phyloP scores from a whole-genome alignment of 805 yeast genomes.

The Candida tallmaniae region DNA sequence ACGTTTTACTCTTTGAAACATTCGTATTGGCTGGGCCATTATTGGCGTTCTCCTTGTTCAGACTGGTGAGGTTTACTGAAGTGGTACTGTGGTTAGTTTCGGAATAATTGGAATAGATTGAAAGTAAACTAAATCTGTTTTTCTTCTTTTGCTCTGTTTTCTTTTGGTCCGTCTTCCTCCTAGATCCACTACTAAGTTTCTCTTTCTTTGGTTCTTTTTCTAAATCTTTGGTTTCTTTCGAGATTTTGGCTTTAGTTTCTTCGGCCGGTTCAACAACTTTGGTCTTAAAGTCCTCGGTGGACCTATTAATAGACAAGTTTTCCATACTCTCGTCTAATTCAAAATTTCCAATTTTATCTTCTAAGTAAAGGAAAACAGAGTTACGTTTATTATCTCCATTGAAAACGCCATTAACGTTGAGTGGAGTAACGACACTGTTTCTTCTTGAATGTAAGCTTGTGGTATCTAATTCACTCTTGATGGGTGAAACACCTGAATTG shows the following conservation, averaged over 20 bases:
- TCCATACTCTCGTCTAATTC: conserved; percentile 26
- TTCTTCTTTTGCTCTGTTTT: conserved; percentile 34
- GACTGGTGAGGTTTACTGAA: conserved; percentile 9
- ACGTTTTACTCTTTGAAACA: not conserved
- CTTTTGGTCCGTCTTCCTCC: conserved; percentile 23
- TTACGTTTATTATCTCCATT: conserved; percentile 25
- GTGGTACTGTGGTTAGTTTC: conserved; percentile 14
- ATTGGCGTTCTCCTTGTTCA: not conserved
- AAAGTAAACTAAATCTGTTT: conserved; percentile 40
- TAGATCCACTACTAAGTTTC: conserved; percentile 5
- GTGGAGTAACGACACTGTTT: conserved; percentile 39
- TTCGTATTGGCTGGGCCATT: conserved; percentile 5
- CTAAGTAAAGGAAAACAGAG: conserved; percentile 39
- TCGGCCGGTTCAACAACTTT: not conserved
- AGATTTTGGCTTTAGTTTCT: not conserved
- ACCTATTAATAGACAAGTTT: conserved; percentile 3
- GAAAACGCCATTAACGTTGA: conserved; percentile 42
- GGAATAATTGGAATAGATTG: conserved; percentile 35
- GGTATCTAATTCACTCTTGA: conserved; percentile 7
- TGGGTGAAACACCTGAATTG: conserved; percentile 3
- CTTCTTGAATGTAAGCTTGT: conserved; percentile 21
- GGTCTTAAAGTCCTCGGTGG: not conserved
- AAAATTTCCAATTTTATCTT: conserved; percentile 40
- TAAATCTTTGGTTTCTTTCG: not conserved
- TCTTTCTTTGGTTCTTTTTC: conserved; percentile 1